Percentiles rank a stretch among this genome's conserved stretches.
Evolutionary conservation across 2,329 filamentous ascomycete genomes (phyloP).

Genomic region (Alternaria consortialis): DNA sequence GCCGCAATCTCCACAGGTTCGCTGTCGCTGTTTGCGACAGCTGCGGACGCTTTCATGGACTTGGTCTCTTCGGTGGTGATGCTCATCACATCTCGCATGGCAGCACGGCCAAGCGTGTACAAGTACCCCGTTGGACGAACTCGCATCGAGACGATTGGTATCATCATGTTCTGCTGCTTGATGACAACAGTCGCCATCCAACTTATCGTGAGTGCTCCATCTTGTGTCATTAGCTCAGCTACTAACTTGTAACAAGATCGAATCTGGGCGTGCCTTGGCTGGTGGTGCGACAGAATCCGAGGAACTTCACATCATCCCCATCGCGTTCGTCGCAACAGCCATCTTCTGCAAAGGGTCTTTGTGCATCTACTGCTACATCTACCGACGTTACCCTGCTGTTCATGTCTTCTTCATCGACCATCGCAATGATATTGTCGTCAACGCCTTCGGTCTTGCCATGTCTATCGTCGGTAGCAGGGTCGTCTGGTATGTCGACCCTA

Average conservation of each 20-base stretch:
- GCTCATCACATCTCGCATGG: constrained; percentile 67
- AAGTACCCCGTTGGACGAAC: constrained; percentile 71
- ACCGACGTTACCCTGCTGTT: constrained; percentile 64
- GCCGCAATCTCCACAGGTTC: constrained; percentile 67
- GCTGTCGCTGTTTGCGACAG: constrained; percentile 70
- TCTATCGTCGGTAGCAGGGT: constrained; percentile 62
- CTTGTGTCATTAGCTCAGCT: constrained; percentile 4
- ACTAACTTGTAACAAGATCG: constrained; percentile 54
- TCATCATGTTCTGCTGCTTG: constrained; percentile 71
- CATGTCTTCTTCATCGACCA: constrained; percentile 67
- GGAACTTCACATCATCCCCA: constrained; percentile 62
- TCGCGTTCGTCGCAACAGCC: constrained; percentile 60
- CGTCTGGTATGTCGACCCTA: constrained; percentile 69
- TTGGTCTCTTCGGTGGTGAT: constrained; percentile 71
- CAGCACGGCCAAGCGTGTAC: constrained; percentile 67
- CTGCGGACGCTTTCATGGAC: constrained; percentile 72
- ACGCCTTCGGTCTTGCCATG: constrained; percentile 65
- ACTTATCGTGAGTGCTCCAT: constrained; percentile 60
- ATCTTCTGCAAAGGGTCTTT: constrained; percentile 62
- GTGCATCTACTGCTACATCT: constrained; percentile 65
- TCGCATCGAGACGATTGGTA: constrained; percentile 70
- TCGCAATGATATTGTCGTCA: constrained; percentile 66
- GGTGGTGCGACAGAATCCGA: constrained; percentile 55
- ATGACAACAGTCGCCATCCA: constrained; percentile 73
- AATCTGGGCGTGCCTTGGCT: constrained; percentile 64